phyloP scores from a whole-genome alignment of 176 grass and related monocot species.

The Chrysopogon serrulatus region DNA sequence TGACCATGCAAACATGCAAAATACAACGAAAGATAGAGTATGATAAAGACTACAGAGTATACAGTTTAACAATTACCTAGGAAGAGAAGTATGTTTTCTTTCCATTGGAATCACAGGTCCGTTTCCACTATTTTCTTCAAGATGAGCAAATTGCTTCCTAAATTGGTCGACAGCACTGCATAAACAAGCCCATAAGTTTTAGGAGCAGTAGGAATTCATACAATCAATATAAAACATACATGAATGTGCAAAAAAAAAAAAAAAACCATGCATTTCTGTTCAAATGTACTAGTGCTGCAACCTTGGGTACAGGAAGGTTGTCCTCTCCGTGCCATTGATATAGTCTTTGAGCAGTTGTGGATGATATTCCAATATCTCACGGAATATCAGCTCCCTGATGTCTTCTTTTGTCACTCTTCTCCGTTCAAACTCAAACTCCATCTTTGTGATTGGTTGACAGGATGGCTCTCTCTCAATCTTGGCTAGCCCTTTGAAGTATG shows the following conservation, averaged over 20 bases:
- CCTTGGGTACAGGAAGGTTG: conserved; percentile 97
- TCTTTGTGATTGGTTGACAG: conserved; percentile 87
- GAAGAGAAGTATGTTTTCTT: conserved; percentile 92
- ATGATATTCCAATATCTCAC: conserved; percentile 97
- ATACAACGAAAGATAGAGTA: not conserved
- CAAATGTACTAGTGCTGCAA: conserved; percentile 33
- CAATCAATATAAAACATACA: not conserved
- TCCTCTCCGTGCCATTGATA: conserved; percentile 86
- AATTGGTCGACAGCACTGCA: conserved; percentile 97
- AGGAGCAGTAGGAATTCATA: not conserved
- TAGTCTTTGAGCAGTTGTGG: conserved; percentile 95
- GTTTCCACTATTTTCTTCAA: conserved; percentile 88
- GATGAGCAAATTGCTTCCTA: conserved; percentile 88
- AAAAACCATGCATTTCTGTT: conserved; percentile 5
- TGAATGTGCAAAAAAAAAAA: conserved; percentile 12
- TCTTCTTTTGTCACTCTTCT: conserved; percentile 97
- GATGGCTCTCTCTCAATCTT: conserved; percentile 96
- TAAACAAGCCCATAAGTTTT: conserved; percentile 4
- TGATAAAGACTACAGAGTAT: conserved; percentile 17
- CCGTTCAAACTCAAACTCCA: conserved; percentile 98
- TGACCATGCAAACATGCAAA: not conserved
- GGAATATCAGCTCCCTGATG: conserved; percentile 90
- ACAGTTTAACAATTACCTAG: conserved; percentile 53
- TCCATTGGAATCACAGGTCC: conserved; percentile 62
- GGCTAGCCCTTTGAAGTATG: conserved; percentile 90